Base-by-base conservation (phyloP, 169 alveolate genomes). In the Ichthyophthirius multifiliis region DNA sequence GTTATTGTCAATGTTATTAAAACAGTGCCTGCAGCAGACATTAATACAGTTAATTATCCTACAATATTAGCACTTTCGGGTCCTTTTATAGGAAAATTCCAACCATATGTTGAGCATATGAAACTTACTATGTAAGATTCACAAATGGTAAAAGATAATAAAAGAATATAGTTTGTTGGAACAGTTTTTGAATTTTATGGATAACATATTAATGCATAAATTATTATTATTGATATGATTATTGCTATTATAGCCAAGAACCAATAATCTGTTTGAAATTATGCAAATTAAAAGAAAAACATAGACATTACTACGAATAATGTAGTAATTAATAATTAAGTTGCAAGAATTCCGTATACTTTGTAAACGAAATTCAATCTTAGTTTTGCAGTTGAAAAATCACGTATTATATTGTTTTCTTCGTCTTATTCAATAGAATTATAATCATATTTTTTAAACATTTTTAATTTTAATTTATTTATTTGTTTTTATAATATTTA, bases 151-250 rank as follows among this genome's bases (percentile, higher is more conserved):
- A 90, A 92, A 20, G 82, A 32, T 31, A 75, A 64, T 5, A 92
- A 64, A 44, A 89, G 55, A 15, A 93, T 84, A 79, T 92, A 94
- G 76, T 94, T 94, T 0, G 46, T 65, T 2, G 98, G 98, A 5
- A 89, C 95, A 35, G 47, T 65, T 78, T 93, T 83, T 13, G 95
- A 94, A 16, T 88, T 82, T 41, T 77, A 41, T 27, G 67, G 75
- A 47, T 79, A 85, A 48, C 96, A 92, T n/a, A 88, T 27, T 10
- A 92, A 35, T 5, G 88, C 75, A 27, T n/a, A n/a, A n/a, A 89
- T 78, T 20, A 48, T 35, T 1, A 89, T 18, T 12, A 32, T 67
- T 12, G 86, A 13, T 18, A 80, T 46, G 3, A 83, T 3, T 0
- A 46, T 81, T 0, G 34, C n/a, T 5, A 34, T 15, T 64, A 41